Evolutionary conservation across 768 basidiomycete genomes (phyloP), one percentile per base, ranked within the genome.

Genomic region (Lactifluus rugatus): DNA sequence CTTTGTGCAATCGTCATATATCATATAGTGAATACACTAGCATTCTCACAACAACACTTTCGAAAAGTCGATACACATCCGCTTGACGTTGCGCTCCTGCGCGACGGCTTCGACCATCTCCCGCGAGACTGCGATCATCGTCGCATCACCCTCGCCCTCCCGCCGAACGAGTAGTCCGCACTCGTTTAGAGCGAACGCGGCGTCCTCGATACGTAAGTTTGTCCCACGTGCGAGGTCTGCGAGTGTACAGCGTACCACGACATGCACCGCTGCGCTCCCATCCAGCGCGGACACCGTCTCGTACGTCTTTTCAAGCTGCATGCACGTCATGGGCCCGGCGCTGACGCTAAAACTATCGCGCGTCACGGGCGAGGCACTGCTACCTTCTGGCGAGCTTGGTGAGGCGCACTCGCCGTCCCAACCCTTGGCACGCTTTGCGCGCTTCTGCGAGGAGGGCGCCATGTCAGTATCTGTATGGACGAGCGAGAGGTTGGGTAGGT

Each of bases 141-240:
- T 76, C 60, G 65, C 64, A 21, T 64, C 71, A 19, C 64, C 67
- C 17, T 65, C 70, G 54, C 44, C 65, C 55, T 48, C 66, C 67
- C 44, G 65, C 41, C 77, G 73, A 54, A 70, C 73, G 17, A 96
- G 75, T 54, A 97, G 70, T 28, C 93, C 92, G 59, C 88, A 85
- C 68, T 94, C 92, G 56, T 88, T 85, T 64, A 98, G 70, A 2
- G 93, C 91, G 71, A 91, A 93, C 0, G 91, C 87, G 0, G 85
- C 82, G 68, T 98, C 95, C 55, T 96, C 91, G 0, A 84, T 70
- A 1, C 89, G 80, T 53, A 98, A 73, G 70, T 89, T 85, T 48
- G 90, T 90, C 28, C 85, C 88, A 17, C 76, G 74, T 1, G 92
- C 85, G 56, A 97, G 81, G 36, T 89, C 84, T 9, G 74, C 75